These are phyloP conservation scores for Eutrema japonicum DNA, from an alignment of 345 rosid species.

Conservation along the genomic window DNA sequence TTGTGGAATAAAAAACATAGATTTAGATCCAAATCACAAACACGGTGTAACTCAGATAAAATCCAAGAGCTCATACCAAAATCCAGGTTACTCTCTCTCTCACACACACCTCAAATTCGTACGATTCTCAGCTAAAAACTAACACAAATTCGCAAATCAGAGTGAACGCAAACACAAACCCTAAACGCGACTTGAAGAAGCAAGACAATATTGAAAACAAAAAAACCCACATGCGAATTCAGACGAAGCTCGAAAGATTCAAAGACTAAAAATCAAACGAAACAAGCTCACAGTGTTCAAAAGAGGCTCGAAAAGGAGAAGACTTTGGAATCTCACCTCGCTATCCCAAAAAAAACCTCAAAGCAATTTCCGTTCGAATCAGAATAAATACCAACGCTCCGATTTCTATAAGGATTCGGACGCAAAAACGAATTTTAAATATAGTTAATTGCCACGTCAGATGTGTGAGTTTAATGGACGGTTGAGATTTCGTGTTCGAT, in stretches of 20 bases:
- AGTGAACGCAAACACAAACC: conserved; percentile 21
- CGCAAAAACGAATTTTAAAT: conserved; percentile 73
- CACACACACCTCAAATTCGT: conserved; percentile 16
- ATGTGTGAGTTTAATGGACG: conserved; percentile 42
- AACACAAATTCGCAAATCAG: conserved; percentile 23
- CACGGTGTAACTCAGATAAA: conserved; percentile 12
- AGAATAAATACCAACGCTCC: conserved; percentile 37
- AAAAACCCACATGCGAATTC: conserved; percentile 12
- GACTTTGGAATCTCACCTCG: conserved; percentile 44
- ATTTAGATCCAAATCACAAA: conserved; percentile 35
- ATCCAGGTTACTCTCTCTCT: neutral
- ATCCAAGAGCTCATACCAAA: neutral
- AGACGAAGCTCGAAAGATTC: conserved; percentile 17
- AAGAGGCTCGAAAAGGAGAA: conserved; percentile 34
- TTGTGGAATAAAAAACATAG: conserved; percentile 1
- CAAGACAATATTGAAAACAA: conserved; percentile 20
- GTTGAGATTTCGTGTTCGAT: conserved; percentile 42
- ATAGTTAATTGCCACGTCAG: conserved; percentile 64
- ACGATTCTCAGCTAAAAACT: conserved; percentile 12
- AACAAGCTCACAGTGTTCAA: conserved; percentile 25
- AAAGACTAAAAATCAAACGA: neutral
- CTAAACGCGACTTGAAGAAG: conserved; percentile 33
- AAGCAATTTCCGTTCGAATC: conserved; percentile 26
- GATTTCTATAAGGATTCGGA: conserved; percentile 50
- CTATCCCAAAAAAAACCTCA: conserved; percentile 21